Evolutionary conservation across 2,329 filamentous ascomycete genomes (phyloP), one percentile per base, ranked within the genome.

Genomic region (Aspergillus viridinutans): DNA sequence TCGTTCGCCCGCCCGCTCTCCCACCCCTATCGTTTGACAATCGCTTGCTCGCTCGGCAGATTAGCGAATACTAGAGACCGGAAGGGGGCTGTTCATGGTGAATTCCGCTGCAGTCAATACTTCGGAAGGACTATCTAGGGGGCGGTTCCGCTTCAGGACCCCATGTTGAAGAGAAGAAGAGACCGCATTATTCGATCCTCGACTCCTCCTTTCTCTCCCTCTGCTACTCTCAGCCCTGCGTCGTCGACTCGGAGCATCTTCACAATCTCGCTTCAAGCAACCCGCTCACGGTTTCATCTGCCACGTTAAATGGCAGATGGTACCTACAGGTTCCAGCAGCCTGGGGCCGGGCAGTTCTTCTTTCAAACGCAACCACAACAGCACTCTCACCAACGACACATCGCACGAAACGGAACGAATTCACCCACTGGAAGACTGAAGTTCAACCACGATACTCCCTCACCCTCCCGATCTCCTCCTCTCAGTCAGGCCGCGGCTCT

Each of bases 251-350:
- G 63, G 58, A 51, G 62, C 63, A 56, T 62, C 64, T 62, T 66
- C 61, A 64, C 63, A 58, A 62, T 65, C 51, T 54, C 59, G 58
- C 62, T 58, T 56, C 67, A 70, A 64, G 64, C 64, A 68, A 69
- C 67, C 63, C 70, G 70, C 63, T 61, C 68, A 66, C 71, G 73
- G 74, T 76, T 70, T 74, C 73, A 66, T 76, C 73, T 77, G 74
- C 76, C 76, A 71, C 75, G 75, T 76, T 80, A 79, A 76, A 80
- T 80, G 78, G 78, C 78, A 78, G 78, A 80, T 80, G 78, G 77
- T 79, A 76, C 76, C 73, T 80, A 78, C 75, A 77, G 78, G 74
- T 80, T 78, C 77, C 78, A 79, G 73, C 78, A 80, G 76, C 76
- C 78, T 78, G 78, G 76, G 73, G 75, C 76, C 75, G 78, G 77